Evolutionary conservation across 495 filamentous ascomycete species (phyloP).

Genomic region (Stereocaulon alpinum): DNA sequence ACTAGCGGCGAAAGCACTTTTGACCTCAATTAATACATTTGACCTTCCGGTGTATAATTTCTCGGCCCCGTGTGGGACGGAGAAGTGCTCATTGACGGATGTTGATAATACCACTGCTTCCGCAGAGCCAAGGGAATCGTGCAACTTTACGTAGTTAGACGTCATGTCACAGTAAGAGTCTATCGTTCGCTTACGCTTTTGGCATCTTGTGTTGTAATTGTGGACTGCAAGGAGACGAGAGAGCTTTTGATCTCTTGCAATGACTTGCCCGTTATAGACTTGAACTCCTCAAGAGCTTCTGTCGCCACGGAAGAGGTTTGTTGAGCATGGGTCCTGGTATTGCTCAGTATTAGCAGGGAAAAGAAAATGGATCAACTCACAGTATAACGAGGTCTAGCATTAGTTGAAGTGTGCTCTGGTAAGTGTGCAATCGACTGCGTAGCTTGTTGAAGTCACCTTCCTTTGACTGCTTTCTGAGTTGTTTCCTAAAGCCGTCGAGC

Average conservation of each 20-base stretch:
- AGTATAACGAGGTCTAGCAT: slow-evolving; percentile 18
- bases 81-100: slow-evolving; percentile 20
- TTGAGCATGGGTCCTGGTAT: slow-evolving; percentile 20
- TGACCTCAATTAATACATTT: slow-evolving; percentile 8
- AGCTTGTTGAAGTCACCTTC: slow-evolving; percentile 17
- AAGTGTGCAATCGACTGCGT: slow-evolving; percentile 17
- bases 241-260: neutral
- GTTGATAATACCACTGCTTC: neutral
- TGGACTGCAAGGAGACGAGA: neutral
- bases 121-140: slow-evolving; percentile 1
- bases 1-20: slow-evolving; percentile 1
- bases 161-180: neutral
- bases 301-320: slow-evolving; percentile 8
- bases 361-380: slow-evolving; percentile 2
- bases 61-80: slow-evolving; percentile 15
- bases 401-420: slow-evolving; percentile 22
- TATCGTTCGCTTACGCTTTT: neutral
- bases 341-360: neutral
- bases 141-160: slow-evolving; percentile 3
- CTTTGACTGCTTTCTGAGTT: slow-evolving; percentile 18
- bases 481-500: slow-evolving; percentile 19
- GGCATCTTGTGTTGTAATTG: neutral
- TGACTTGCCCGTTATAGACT: neutral
- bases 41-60: slow-evolving; percentile 19
- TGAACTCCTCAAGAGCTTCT: neutral